Conservation (phyloP, 768 basidiomycete species). For the Kwoniella shandongensis region DNA sequence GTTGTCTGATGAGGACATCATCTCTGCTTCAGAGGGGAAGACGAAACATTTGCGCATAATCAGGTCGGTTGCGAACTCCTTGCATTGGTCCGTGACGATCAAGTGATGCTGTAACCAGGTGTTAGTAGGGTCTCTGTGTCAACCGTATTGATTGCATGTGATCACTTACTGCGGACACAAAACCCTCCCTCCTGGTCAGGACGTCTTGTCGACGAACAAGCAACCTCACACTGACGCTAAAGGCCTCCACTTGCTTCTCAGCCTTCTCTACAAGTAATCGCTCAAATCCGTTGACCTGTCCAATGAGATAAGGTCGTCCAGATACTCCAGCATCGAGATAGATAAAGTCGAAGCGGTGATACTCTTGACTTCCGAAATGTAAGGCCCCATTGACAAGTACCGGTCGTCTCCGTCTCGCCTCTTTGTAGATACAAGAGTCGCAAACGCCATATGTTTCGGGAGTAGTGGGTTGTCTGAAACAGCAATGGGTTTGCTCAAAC, state of each 20-base stretch:
- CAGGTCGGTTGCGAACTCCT: not conserved
- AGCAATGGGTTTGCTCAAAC: not conserved
- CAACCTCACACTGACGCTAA: too few species aligned
- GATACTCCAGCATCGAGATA: conserved; percentile 11
- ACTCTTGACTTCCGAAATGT: not conserved
- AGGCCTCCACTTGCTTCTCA: too few species aligned
- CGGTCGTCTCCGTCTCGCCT: not conserved
- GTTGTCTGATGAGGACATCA: not conserved
- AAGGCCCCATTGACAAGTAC: not conserved
- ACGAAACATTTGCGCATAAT: conserved; percentile 7
- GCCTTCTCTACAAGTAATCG: too few species aligned
- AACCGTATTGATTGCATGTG: too few species aligned
- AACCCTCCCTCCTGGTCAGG: too few species aligned
- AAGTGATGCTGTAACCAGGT: conserved; percentile 4
- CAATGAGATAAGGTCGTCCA: conserved; percentile 16
- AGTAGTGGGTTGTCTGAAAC: not conserved
- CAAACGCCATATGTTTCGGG: conserved; percentile 4
- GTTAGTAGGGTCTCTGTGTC: too few species aligned
- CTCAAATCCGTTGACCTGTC: conserved; percentile 14
- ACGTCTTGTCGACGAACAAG: too few species aligned
- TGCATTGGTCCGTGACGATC: not conserved
- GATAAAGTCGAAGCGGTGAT: conserved; percentile 21
- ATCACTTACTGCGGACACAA: not conserved
- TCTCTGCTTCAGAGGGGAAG: not conserved
- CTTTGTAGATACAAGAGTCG: conserved; percentile 11